Base-by-base conservation (phyloP, 768 basidiomycete genomes). In the Amanita pallidorosea region DNA sequence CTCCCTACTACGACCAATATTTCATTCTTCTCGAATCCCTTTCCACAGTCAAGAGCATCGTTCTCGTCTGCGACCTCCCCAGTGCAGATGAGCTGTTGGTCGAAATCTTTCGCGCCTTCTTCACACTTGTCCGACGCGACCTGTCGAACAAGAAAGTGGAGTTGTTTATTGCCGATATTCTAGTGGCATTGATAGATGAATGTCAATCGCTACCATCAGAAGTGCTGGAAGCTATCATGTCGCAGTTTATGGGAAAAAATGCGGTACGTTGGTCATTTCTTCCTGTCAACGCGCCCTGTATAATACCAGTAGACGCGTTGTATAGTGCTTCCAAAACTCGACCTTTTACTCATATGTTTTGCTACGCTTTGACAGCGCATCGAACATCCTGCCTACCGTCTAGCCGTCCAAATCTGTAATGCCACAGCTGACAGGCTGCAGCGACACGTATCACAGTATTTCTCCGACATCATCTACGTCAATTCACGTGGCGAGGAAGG, bases 11-110 rank as follows among this genome's bases (percentile, higher is more conserved):
- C 63, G 80, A 83, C 51, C 85, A 97, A 65, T 98, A 96, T 66
- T 95, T 85, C 59, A 91, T 93, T 61, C 77, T 97, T n/a, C 77
- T 98, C 25, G 92, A 98, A 59, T 90, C 85, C 22, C 73, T 99
- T 22, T 88, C 92, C 2, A 88, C 87, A 31, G 93, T 97, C 61
- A 97, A 97, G 76, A 90, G 86, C 57, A 85, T 96, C 27, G 90
- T 93, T 11, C 78, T 98, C 57, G 83, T 96, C 13, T 92, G 90
- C 66, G 95, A 98, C 66, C 77, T 97, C 12, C 88, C 85, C 3
- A 80, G 80, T 33, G 81, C 83, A 9, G 95, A 97, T 53, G 86
- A 91, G 45, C 77, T 96, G 54, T 81, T 93, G 71, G 64, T 69
- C 47, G 83, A 88, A 37, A 79, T 91, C 54, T 97, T 98, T 66